Conservation (phyloP, 169 alveolate species). For the Plasmodium gallinaceum region DNA sequence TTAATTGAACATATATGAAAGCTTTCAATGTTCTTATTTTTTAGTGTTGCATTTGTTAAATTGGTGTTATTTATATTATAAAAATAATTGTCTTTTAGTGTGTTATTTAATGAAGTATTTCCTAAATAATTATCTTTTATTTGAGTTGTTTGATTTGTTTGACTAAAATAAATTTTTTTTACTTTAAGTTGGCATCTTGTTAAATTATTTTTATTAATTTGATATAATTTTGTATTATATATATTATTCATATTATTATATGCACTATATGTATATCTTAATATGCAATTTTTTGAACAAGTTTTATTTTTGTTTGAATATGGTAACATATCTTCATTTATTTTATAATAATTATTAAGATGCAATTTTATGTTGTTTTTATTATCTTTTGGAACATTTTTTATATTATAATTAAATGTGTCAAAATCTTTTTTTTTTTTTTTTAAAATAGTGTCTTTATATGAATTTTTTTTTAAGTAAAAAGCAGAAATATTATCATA, state of each 20-base stretch:
- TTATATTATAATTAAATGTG: neutral
- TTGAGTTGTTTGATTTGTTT: constrained; percentile 7
- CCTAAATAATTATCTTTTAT: neutral
- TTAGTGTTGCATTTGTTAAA: constrained; percentile 26
- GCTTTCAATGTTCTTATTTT: constrained; percentile 72
- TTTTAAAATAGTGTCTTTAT: neutral
- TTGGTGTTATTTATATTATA: constrained; percentile 6
- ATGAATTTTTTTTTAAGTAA: neutral
- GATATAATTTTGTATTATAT: neutral
- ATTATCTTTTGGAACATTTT: neutral
- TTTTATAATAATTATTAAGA: neutral
- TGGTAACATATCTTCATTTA: neutral
- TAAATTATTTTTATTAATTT: neutral
- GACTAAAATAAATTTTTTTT: constrained; percentile 29
- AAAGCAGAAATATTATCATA: neutral
- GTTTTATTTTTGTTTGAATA: constrained; percentile 14
- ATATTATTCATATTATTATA: neutral
- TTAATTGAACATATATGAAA: constrained; percentile 61
- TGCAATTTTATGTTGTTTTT: neutral
- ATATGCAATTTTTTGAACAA: constrained; percentile 27
- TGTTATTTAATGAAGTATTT: neutral
- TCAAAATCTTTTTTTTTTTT: neutral
- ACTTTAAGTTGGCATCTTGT: constrained; percentile 41
- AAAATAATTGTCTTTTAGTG: neutral
- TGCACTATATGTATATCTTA: constrained; percentile 15